Evolutionary conservation across 495 filamentous ascomycete genomes (phyloP), one percentile per base, ranked within the genome.

Genomic region (Aspergillus indologenus): DNA sequence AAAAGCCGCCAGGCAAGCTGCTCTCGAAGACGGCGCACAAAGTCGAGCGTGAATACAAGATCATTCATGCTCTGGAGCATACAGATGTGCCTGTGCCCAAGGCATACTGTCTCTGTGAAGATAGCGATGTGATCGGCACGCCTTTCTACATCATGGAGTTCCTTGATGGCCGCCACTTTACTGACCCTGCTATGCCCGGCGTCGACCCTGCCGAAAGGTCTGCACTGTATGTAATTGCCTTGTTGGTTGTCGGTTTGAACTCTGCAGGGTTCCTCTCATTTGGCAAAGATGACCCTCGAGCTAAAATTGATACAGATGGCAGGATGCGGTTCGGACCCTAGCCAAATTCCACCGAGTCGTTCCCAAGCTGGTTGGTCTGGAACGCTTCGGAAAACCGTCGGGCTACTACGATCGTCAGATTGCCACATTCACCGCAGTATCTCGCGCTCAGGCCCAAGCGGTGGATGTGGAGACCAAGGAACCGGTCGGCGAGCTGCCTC

Each of bases 111-210:
- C 83, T 98, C 14, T 98, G 94, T 75, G 85, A 92, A 63, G 93
- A 98, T 69, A 66, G 69, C 40, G 72, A 63, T 40, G 84, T 98
- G 4, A 78, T 98, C 62, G 94, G 90, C 22, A 98, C 92, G 4
- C 83, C 90, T 15, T 98, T 98, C 73, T 98, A 97, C 73, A 89
- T 98, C 60, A 97, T 98, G 93, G 85, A 89, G 61, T 97, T 92
- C 68, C 78, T 97, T 52, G 88, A 92, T 65, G 93, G 93, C 19
- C 85, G 94, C 61, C 95, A 96, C 67, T 90, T 96, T 68, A 89
- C 91, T 61, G 90, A 98, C 72, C 87, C 92, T 5, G 79, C 88
- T 3, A 83, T 98, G 67, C 94, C 92, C 8, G 84, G 75, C 3
- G 88, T 96, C 0, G 77, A 79, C 40, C 71, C 85, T 1, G 81